A percentile compares a stretch with the other conserved stretches of the same genome.
These are phyloP conservation scores for Lactifluus piperatus DNA, from an alignment of 768 basidiomycete species.

Conservation along the genomic window DNA sequence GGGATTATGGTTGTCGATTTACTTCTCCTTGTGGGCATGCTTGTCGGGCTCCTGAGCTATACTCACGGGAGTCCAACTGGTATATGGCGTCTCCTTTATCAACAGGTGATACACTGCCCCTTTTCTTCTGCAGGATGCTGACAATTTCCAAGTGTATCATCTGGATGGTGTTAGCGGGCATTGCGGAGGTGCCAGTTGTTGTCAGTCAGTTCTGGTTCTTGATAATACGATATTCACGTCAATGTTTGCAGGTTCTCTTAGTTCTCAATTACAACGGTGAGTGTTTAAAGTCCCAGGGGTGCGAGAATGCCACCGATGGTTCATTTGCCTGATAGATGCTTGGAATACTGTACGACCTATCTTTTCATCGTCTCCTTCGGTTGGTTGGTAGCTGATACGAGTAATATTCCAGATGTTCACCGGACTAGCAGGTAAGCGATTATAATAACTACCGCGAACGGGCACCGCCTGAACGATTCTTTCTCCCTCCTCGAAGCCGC, in stretches of 20 bases:
- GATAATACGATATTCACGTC: not conserved
- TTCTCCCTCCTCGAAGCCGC: not conserved
- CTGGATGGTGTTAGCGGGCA: not conserved
- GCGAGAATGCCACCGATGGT: not conserved
- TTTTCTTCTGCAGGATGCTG: not conserved
- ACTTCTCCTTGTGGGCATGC: not conserved
- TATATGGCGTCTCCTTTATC: not conserved
- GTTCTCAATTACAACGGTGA: not conserved
- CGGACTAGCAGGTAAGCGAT: not conserved
- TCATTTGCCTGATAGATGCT: not conserved
- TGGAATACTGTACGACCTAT: not conserved
- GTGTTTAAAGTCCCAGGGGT: not conserved
- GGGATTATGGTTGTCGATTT: not conserved
- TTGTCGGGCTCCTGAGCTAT: not conserved
- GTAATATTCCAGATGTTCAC: not conserved
- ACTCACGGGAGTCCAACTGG: not conserved
- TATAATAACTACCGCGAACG: not conserved
- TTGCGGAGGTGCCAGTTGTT: not conserved
- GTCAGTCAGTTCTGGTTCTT: not conserved
- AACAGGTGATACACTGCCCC: not conserved
- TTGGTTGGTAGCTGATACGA: not conserved
- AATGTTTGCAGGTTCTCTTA: not conserved
- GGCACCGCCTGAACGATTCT: not conserved
- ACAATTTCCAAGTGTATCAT: not conserved
- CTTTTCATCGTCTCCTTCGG: not conserved